Percentiles rank a stretch among this genome's conserved stretches.
Evolutionary conservation across 306 rosid genomes (phyloP).

Genomic region (Cucurbita moschata): DNA sequence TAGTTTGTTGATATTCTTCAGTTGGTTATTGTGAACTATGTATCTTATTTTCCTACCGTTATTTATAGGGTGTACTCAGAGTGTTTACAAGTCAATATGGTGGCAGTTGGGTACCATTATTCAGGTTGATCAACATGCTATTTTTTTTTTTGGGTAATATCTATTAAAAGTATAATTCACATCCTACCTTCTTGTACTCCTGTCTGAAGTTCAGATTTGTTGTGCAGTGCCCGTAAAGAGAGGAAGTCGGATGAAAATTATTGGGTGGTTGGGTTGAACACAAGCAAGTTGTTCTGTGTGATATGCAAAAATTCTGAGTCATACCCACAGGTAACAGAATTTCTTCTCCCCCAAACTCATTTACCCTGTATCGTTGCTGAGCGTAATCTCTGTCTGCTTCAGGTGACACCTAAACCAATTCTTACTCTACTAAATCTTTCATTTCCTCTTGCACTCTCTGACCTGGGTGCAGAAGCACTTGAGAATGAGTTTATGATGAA

Average conservation of each 20-base stretch:
- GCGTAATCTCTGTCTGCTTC: constrained; percentile 16
- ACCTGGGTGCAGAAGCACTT: constrained; percentile 74
- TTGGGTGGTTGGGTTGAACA: constrained; percentile 80
- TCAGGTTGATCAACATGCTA: constrained; percentile 41
- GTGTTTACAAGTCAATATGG: constrained; percentile 69
- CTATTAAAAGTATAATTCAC: background rate
- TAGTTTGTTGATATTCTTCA: background rate
- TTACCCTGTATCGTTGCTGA: constrained; percentile 1
- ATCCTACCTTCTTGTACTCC: background rate
- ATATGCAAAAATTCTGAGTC: constrained; percentile 53
- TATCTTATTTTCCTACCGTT: constrained; percentile 1
- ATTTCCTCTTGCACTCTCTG: constrained; percentile 85
- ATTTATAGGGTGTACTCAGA: constrained; percentile 63
- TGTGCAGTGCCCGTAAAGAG: constrained; percentile 63
- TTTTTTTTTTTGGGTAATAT: background rate
- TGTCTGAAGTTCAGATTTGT: constrained; percentile 5
- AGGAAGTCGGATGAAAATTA: constrained; percentile 58
- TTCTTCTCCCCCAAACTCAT: background rate
- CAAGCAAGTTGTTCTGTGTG: constrained; percentile 69
- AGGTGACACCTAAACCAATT: constrained; percentile 86
- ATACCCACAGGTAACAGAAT: constrained; percentile 57
- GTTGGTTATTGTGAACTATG: constrained; percentile 6
- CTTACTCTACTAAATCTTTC: constrained; percentile 57
- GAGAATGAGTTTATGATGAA: constrained; percentile 78
- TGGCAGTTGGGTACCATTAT: constrained; percentile 88